Base-by-base conservation (phyloP, 495 filamentous ascomycete genomes). In the Aspergillus sclerotioniger region DNA sequence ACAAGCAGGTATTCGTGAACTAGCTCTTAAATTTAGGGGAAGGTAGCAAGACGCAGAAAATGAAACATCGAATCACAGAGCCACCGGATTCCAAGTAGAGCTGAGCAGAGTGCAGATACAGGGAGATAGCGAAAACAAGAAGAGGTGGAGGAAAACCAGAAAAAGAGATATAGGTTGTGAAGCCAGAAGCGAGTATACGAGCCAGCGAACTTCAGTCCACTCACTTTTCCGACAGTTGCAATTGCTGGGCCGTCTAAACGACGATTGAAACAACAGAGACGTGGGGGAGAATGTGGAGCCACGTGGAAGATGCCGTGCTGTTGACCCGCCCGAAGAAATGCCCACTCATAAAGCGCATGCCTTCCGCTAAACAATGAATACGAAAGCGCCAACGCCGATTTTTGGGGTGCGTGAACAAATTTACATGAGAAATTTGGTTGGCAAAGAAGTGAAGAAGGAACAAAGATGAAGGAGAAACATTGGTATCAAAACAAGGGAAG, bases 401-500 rank as follows among this genome's bases (percentile, higher is more conserved):
- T 59, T 45, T 41, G 25, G 37, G n/a, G 37, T 41, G 37, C 5
- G 5, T 25, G 13, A 41, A 41, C 37, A 41, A 41, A 48, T 48
- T 21, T 59, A 46, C 51, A 53, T 37, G 20, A 13, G 17, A 41
- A 51, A 29, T 28, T 17, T 17, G 21, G 37, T 19, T 32, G 12
- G 37, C n/a, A 41, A 41, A 49, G 13, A 32, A 50, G 28, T 28
- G 44, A 57, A 39, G 5, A 25, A 50, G 54, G 51, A 25, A 28
- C 49, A 39, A 45, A 52, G 35, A 3, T 25, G 12, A 47, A 41
- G 46, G 44, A 43, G 53, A 39, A 56, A 56, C 19, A 28, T 49
- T 59, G 49, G 61, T 63, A 63, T 62, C 56, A 54, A 61, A 43
- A 61, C 55, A 54, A 47, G 28, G 41, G 46, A 48, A 35, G 57